Conservation (phyloP, 805 yeast genomes). For the Millerozyma miso region DNA sequence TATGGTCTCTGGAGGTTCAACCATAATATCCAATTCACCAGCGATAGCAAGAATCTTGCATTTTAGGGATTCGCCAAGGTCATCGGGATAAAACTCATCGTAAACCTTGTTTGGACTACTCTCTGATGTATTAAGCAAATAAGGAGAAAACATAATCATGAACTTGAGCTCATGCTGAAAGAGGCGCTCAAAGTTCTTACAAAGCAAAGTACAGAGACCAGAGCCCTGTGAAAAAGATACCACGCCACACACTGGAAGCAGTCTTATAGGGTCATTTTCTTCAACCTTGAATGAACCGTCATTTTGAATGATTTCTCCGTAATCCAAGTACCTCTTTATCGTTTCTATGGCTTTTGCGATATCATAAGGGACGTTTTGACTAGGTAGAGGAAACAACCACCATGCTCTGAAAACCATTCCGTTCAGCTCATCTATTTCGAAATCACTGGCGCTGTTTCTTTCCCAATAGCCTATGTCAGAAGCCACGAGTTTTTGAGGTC, state of each 20-base stretch:
- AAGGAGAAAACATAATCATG: constrained; percentile 73
- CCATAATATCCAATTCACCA: constrained; percentile 87
- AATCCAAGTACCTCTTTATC: constrained; percentile 47
- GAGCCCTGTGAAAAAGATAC: constrained; percentile 96
- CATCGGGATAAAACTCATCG: constrained; percentile 18
- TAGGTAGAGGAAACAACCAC: constrained; percentile 53
- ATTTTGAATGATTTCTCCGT: constrained; percentile 47
- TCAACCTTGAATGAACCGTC: constrained; percentile 18
- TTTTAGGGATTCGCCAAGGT: constrained; percentile 17
- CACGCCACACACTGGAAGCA: constrained; percentile 74
- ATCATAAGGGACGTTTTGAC: constrained; percentile 35
- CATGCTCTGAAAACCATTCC: constrained; percentile 52
- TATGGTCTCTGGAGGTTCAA: constrained; percentile 66
- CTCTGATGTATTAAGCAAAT: constrained; percentile 26
- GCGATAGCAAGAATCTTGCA: constrained; percentile 60
- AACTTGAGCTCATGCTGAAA: constrained; percentile 57
- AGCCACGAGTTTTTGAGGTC: constrained; percentile 61
- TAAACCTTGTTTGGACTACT: constrained; percentile 23
- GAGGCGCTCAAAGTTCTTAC: constrained; percentile 53
- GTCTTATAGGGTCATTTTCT: constrained; percentile 17
- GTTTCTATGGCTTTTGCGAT: constrained; percentile 49
- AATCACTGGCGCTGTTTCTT: constrained; percentile 46
- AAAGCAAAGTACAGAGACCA: constrained; percentile 69
- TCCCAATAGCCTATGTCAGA: constrained; percentile 57
- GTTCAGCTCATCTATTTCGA: constrained; percentile 38